Base-by-base conservation (phyloP, 805 yeast genomes). In the Metschnikowia colocasiae region DNA sequence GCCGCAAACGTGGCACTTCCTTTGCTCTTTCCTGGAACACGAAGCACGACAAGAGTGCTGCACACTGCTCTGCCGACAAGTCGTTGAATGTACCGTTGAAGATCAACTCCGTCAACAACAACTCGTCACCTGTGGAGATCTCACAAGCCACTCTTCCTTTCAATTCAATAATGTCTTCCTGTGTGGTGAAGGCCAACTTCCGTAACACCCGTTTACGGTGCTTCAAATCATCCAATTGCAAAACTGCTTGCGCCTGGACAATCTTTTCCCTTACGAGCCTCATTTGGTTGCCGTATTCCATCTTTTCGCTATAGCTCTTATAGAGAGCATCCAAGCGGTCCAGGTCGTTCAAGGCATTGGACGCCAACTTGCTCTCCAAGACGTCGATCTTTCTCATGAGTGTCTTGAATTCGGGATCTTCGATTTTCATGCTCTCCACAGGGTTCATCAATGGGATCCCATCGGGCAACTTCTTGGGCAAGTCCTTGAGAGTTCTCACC, bases 111-210 rank as follows among this genome's bases (percentile, higher is more conserved):
- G 99, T 94, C 43, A 94, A 68, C 52, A 89, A 62, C 46, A 89
- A 69, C 67, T 89, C 96, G 61, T 83, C 89, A 50, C 97, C 97
- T 19, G 95, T 85, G 57, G 92, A 83, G 57, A 92, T 92, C 60
- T 92, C 97, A 67, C 98, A 92, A 0, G 97, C 97, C 47, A 94
- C 98, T 63, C 98, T 80, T 47, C 99, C 99, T 68, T 94, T 94
- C 59, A 94, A 76, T 64, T 94, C 97, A 53, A 94, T 95, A 51
- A 94, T 84, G 65, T 94, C 99, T 53, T 80, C 78, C 45, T 82
- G 83, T 2, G 95, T 84, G 34, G 91, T 84, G 70, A 94, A 94
- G 0, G 94, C 97, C 32, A 94, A 77, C 61, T 97, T 81, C 65
- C 98, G 82, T 57, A 94, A 73, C 1, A 95, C 98, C 59, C 98